These are phyloP conservation scores for Suillus fuscotomentosus DNA, from an alignment of 768 basidiomycete species.

Conservation along the genomic window DNA sequence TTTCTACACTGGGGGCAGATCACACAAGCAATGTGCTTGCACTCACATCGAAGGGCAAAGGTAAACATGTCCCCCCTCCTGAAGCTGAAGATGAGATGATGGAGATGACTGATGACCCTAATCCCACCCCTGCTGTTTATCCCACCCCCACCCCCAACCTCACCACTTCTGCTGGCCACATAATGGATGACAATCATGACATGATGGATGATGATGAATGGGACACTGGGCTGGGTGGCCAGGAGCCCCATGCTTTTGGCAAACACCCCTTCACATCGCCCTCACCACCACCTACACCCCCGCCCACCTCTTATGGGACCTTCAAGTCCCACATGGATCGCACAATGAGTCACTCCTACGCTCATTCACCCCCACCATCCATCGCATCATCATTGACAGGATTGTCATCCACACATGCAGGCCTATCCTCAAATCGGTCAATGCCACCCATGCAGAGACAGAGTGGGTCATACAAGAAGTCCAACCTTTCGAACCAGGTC, in stretches of 20 bases:
- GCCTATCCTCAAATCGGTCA: background rate
- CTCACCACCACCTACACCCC: background rate
- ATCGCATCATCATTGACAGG: background rate
- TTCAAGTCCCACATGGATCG: background rate
- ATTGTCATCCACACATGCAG: rapidly evolving
- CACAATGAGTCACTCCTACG: rapidly evolving
- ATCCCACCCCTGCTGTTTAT: background rate
- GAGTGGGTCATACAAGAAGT: background rate
- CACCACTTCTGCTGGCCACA: no score
- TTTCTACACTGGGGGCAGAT: background rate
- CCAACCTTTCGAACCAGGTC: background rate
- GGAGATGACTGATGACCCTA: no score
- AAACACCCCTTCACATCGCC: background rate
- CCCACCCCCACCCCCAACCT: background rate
- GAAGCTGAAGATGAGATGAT: background rate
- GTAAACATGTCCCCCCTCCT: background rate
- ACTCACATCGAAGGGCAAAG: background rate
- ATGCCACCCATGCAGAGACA: background rate
- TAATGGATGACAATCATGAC: no score
- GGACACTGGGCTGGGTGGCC: background rate
- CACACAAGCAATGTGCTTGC: background rate
- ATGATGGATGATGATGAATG: background rate
- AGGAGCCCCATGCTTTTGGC: background rate
- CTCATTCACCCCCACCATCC: background rate
- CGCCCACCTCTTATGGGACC: background rate